These are phyloP conservation scores for Raphidocelis subcapitata DNA, from an alignment of 139 green algal species.

Conservation along the genomic window DNA sequence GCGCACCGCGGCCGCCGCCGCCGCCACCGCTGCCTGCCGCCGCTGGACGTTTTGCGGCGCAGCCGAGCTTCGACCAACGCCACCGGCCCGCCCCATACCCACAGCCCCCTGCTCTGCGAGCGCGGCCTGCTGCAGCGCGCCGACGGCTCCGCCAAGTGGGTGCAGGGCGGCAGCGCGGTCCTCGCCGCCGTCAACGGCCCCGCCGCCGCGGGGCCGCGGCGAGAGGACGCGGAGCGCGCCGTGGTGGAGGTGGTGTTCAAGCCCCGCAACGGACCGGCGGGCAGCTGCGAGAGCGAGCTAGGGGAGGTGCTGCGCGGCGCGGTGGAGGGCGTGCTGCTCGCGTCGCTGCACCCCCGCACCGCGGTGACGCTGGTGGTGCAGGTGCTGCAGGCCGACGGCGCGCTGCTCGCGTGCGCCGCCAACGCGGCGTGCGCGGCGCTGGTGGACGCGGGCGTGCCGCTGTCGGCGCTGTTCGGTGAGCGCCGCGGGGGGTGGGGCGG, in stretches of 20 bases:
- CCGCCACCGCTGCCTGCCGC: background rate
- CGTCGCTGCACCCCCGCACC: conserved; percentile 46
- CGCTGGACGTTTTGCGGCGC: too few species aligned
- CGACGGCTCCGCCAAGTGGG: conserved; percentile 70
- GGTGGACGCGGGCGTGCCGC: conserved; percentile 69
- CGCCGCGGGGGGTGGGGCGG: background rate
- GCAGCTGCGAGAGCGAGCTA: conserved; percentile 34
- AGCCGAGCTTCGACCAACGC: too few species aligned
- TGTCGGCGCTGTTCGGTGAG: conserved; percentile 59
- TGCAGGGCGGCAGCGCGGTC: conserved; percentile 52
- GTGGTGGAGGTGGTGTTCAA: conserved; percentile 66
- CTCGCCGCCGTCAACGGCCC: conserved; percentile 70
- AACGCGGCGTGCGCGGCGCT: conserved; percentile 71
- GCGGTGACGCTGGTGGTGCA: conserved; percentile 62
- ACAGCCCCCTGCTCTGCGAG: conserved; percentile 58
- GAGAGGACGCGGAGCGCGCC: conserved; percentile 58
- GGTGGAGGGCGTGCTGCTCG: conserved; percentile 44
- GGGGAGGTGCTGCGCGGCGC: conserved; percentile 48
- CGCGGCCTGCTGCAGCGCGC: conserved; percentile 50
- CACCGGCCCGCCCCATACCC: too few species aligned
- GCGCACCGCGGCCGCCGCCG: background rate
- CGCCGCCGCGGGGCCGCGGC: conserved; percentile 29
- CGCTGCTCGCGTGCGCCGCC: conserved; percentile 57
- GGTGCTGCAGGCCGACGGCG: conserved; percentile 66
- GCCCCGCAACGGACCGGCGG: conserved; percentile 43